A percentile compares a stretch with the other conserved stretches of the same genome.
Conservation (phyloP, 306 rosid species). For the Senna siamea region DNA sequence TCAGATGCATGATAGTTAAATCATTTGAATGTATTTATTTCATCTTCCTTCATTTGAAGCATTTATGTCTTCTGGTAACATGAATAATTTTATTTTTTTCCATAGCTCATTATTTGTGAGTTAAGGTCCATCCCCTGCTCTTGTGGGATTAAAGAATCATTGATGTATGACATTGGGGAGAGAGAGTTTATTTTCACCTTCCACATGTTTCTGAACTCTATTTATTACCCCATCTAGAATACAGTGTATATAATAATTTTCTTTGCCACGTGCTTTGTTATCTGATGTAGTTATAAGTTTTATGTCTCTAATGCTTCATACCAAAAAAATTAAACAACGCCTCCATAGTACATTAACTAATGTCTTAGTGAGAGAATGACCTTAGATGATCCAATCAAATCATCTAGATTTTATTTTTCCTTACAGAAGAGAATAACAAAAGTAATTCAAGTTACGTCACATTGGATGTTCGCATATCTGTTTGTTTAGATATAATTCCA, state of each 20-base stretch:
- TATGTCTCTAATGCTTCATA: too few relatives aligned
- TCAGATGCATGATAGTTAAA: neutral
- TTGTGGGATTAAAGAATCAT: conserved; percentile 5
- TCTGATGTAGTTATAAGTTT: too few relatives aligned
- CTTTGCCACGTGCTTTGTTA: neutral
- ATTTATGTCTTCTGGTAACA: neutral
- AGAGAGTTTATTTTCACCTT: neutral
- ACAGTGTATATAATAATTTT: neutral
- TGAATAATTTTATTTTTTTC: neutral
- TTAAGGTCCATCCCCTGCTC: neutral
- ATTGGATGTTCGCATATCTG: neutral
- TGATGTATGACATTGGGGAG: conserved; percentile 17
- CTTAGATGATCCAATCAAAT: conserved; percentile 16
- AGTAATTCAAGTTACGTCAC: neutral
- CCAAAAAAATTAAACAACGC: too few relatives aligned
- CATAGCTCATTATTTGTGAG: conserved; percentile 1
- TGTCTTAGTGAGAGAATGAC: conserved; percentile 1
- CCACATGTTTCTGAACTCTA: neutral
- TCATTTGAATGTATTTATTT: neutral
- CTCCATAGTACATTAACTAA: too few relatives aligned
- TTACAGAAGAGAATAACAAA: neutral
- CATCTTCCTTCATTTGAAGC: neutral
- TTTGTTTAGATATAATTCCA: conserved; percentile 12
- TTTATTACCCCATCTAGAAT: conserved; percentile 1
- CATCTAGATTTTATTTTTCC: conserved; percentile 17